Evolutionary conservation across 495 filamentous ascomycete genomes (phyloP).

Genomic region (Chaetomium cochliodes): DNA sequence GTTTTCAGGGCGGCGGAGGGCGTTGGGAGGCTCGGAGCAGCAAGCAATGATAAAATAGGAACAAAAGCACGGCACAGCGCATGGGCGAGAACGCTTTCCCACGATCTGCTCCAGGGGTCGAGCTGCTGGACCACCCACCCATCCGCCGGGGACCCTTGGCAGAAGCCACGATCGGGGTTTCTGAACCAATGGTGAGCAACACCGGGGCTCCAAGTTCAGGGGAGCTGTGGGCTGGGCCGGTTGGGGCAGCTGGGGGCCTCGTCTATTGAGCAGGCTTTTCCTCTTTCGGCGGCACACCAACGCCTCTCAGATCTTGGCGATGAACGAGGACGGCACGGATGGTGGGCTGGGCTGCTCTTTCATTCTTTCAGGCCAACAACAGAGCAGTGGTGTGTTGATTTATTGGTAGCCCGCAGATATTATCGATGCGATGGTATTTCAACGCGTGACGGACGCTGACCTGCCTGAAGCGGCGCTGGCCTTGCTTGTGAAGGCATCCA

Average conservation of each 20-base stretch:
- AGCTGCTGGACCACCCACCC: slow-evolving; percentile 9
- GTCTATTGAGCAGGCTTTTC: slow-evolving; percentile 14
- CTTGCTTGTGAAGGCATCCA: background rate
- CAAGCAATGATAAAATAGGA: slow-evolving; percentile 22
- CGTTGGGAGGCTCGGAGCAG: slow-evolving; percentile 4
- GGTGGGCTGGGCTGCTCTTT: background rate
- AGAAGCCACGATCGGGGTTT: slow-evolving; percentile 12
- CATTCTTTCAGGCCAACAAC: slow-evolving; percentile 4
- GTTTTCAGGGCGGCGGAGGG: background rate
- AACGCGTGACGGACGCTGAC: background rate
- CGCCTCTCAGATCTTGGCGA: slow-evolving; percentile 10
- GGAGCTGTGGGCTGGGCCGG: background rate
- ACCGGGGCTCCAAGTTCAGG: background rate
- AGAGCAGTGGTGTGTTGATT: background rate
- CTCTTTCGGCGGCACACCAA: slow-evolving; percentile 12
- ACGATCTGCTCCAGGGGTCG: slow-evolving; percentile 20
- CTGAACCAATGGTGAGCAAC: slow-evolving; percentile 4
- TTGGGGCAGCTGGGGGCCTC: background rate
- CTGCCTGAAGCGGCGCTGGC: background rate
- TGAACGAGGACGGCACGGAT: background rate
- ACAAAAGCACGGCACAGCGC: slow-evolving; percentile 19
- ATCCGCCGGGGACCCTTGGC: slow-evolving; percentile 8
- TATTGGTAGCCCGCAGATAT: slow-evolving; percentile 9
- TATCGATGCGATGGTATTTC: background rate
- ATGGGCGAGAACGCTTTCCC: slow-evolving; percentile 20